Evolutionary conservation across 2,329 filamentous ascomycete genomes (phyloP), one percentile per base, ranked within the genome.

Genomic region (Penicillium sp.): DNA sequence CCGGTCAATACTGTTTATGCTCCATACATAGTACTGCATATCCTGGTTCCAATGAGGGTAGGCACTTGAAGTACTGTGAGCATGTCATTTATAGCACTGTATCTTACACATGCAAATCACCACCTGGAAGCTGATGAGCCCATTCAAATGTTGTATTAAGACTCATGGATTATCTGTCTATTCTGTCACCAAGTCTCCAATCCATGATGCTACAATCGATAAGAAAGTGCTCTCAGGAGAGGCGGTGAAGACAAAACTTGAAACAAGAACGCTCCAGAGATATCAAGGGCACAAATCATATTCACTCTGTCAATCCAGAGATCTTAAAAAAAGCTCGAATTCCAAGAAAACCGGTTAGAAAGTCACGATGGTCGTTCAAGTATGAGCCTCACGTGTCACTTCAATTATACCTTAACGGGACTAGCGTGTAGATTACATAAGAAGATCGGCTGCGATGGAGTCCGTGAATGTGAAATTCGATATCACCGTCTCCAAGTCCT

Each of bases 321-420:
- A 34, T 27, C 24, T 8, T 6, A 27, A 27, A 27, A 8, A 27
- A 27, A 27, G 24, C 24, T 27, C 24, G 8, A 6, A 27, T 27
- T 27, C 8, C 24, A 27, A 27, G 24, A 27, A 32, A 40, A 8
- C 16, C 16, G 7, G 38, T 18, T 40, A 6, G 8, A 40, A 40
- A 40, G 38, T 10, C 38, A 21, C 16, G 38, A 40, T 40, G 38
- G 45, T 34, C 46, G 46, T 48, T 21, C 27, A 48, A 48, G 24
- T 55, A 51, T 52, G 48, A 36, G 40, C 53, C 56, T 64, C 62
- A 65, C 61, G 62, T 66, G 61, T 14, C 16, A 31, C 9, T 36
- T 2, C 11, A 21, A n/a, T 58, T 62, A 64, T 50, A 38, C 61
- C 55, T 8, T 3, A 54, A 54, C 13, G 1, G 51, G 54, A 11